These are phyloP conservation scores for Ensete ventricosum DNA, from an alignment of 176 grass and related monocot species.

Conservation along the genomic window DNA sequence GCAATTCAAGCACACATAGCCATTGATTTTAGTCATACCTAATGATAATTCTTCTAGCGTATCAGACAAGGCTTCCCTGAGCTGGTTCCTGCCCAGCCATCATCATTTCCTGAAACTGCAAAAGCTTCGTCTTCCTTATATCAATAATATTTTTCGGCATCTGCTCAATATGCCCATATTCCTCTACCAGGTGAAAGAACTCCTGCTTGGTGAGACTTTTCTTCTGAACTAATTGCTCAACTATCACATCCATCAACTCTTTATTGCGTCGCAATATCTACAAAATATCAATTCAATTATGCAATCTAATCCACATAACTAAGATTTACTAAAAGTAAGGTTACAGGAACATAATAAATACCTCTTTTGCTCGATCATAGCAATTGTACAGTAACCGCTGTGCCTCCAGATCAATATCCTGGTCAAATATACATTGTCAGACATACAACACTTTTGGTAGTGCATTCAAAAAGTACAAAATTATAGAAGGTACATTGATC, in stretches of 20 bases:
- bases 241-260: conserved; percentile 17
- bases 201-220: conserved; percentile 20
- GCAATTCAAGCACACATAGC: not conserved
- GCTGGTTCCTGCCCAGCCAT: conserved; percentile 7
- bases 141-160: conserved; percentile 20
- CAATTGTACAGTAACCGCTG: conserved; percentile 15
- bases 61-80: not conserved
- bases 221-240: conserved; percentile 18
- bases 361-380: conserved; percentile 28
- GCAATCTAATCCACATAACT: not conserved
- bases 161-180: conserved; percentile 25
- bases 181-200: conserved; percentile 18
- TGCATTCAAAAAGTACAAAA: conserved; percentile 1
- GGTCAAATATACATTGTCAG: not conserved
- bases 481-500: conserved; percentile 12
- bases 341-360: not conserved
- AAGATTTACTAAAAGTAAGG: not conserved
- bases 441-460: not conserved
- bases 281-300: not conserved
- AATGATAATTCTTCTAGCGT: not conserved
- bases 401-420: conserved; percentile 29
- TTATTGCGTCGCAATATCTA: conserved; percentile 21
- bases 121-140: conserved; percentile 27
- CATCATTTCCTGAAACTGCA: conserved; percentile 31
- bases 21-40: not conserved